Conservation (phyloP, 805 yeast species). For the Candida railenensis region DNA sequence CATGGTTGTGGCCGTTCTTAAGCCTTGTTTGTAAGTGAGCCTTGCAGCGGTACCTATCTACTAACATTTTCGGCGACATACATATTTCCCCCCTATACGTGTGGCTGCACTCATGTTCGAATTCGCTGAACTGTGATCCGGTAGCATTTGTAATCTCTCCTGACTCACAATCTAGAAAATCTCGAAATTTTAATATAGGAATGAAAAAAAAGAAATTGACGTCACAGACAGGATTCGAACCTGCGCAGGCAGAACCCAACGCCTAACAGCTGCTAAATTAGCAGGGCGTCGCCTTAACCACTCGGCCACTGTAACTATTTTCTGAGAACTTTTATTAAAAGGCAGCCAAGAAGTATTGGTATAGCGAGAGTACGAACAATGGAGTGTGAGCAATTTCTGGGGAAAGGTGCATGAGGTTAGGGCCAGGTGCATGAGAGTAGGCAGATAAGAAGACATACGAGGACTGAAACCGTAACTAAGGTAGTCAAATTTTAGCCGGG, state of each 20-base stretch:
- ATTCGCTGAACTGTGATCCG: background rate
- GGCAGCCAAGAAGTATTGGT: no score
- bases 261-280: slow-evolving; percentile 32
- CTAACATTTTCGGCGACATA: background rate
- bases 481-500: no score
- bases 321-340: no score
- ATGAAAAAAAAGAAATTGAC: slow-evolving; percentile 22
- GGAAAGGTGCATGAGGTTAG: no score
- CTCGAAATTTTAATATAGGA: no score
- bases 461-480: no score
- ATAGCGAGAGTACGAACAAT: no score
- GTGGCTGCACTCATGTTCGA: background rate
- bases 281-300: slow-evolving; percentile 54
- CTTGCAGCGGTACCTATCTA: background rate
- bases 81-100: background rate
- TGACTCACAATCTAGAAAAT: background rate
- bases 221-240: slow-evolving; percentile 55
- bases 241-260: slow-evolving; percentile 49
- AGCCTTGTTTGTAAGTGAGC: background rate
- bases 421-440: no score
- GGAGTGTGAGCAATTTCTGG: no score
- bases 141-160: background rate
- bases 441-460: no score
- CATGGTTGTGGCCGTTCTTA: no score
- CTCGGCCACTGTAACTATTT: slow-evolving; percentile 49